phyloP scores from a whole-genome alignment of 192 early-diverging fungal species.

The Haplosporangium gracile region DNA sequence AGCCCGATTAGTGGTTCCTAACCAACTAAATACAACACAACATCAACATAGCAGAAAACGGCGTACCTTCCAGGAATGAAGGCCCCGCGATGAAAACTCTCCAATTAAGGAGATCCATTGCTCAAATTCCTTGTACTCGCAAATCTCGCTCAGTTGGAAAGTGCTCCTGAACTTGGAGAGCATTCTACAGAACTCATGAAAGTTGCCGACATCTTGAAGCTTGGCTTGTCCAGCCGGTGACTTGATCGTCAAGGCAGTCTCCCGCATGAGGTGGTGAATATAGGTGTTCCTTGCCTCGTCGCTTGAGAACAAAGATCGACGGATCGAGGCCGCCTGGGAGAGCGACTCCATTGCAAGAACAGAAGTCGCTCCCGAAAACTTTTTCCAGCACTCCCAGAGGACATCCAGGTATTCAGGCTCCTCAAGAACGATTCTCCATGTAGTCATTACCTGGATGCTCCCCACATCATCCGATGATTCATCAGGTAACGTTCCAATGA shows the following conservation, averaged over 20 bases:
- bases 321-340: constrained; percentile 81
- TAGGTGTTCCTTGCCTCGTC: constrained; percentile 79
- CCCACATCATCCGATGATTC: constrained; percentile 49
- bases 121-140: constrained; percentile 75
- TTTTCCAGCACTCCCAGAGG: constrained; percentile 66
- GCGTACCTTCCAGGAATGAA: constrained; percentile 72
- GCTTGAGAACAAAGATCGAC: constrained; percentile 87
- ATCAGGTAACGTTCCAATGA: constrained; percentile 47
- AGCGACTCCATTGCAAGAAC: constrained; percentile 84
- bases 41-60: neutral
- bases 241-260: constrained; percentile 75
- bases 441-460: constrained; percentile 77
- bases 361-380: constrained; percentile 50
- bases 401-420: constrained; percentile 77
- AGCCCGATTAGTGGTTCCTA: neutral
- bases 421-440: constrained; percentile 84
- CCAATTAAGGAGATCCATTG: constrained; percentile 76
- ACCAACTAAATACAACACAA: neutral
- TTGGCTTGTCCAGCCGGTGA: constrained; percentile 62
- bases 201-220: constrained; percentile 81
- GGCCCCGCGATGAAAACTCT: constrained; percentile 74
- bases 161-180: constrained; percentile 86
- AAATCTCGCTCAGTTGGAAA: constrained; percentile 85
- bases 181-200: constrained; percentile 89
- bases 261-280: constrained; percentile 78